Base-by-base conservation (phyloP, 345 rosid species). In the Gossypium anomalum region DNA sequence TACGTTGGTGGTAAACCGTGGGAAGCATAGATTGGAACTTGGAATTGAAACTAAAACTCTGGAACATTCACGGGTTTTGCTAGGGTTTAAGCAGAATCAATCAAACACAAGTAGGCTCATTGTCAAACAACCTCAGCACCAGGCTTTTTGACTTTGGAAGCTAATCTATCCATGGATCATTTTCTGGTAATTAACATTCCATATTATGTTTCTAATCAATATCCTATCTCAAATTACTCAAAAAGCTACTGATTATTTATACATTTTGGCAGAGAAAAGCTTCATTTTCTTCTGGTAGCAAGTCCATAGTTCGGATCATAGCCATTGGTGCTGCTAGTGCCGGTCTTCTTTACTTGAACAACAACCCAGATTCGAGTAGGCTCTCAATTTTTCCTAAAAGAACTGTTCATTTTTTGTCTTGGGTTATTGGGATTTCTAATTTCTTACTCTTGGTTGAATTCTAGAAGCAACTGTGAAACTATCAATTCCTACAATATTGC, bases 281-380 rank as follows among this genome's bases (percentile, higher is more conserved):
- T 55, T 70, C 78, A 14, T 29, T 67, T 41, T 82, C 67, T 62
- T 67, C 77, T 10, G 51, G 75, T 45, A 69, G 78, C 71, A 78
- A 48, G 59, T 74, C 82, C 56, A 72, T 88, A 64, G 2, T 83
- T 38, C 91, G 87, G 41, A 69, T 80, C 43, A 59, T 77, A 0
- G 81, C 93, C 38, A 57, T 76, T 44, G 88, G 88, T 15, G 78
- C 87, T 2, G 82, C 82, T 0, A 85, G 90, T 27, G 83, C 91
- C 0, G 88, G 85, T 41, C 45, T 92, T 34, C 56, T 81, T 0
- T 87, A 78, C 55, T 72, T 79, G 8, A 78, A 29, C 63, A 55
- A 29, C 48, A 41, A 58, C 52, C 34, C 77, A 20, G 83, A 86
- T 68, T n/a, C 72, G 70, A 67, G 97, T 93, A 51, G 80, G 79